Conservation (phyloP, 2,329 filamentous ascomycete species). For the Alternaria sp. region DNA sequence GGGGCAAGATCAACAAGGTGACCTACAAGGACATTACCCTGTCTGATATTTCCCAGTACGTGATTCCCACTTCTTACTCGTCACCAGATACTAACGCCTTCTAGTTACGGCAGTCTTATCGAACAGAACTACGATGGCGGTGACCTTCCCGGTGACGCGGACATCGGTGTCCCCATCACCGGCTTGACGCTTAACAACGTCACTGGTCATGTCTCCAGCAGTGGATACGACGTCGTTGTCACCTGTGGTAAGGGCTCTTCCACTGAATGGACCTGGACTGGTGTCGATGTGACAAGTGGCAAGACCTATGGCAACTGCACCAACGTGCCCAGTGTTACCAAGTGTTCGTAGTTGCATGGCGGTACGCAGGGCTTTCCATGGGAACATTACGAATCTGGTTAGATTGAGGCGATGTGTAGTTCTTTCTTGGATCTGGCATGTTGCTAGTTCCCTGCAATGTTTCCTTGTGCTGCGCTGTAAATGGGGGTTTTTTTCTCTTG, state of each 20-base stretch:
- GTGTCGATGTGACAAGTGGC: conserved; percentile 53
- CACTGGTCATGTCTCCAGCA: conserved; percentile 44
- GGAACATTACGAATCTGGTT: not conserved
- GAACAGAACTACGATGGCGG: conserved; percentile 63
- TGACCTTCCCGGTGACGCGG: conserved; percentile 54
- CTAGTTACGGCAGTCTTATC: conserved; percentile 58
- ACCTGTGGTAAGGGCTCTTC: conserved; percentile 60
- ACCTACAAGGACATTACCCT: conserved; percentile 59
- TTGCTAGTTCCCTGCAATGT: not conserved
- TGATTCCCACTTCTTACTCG: not conserved
- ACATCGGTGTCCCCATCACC: conserved; percentile 58
- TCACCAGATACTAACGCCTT: not conserved
- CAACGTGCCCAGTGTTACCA: conserved; percentile 45
- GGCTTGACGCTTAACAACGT: conserved; percentile 54
- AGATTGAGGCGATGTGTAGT: not conserved
- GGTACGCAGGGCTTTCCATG: not conserved
- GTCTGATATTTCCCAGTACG: conserved; percentile 51
- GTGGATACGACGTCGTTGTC: conserved; percentile 61
- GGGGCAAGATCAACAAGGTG: conserved; percentile 60
- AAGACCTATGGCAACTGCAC: conserved; percentile 46
- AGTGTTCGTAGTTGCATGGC: conserved; percentile 24
- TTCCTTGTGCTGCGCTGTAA: conserved; percentile 4
- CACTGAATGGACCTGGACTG: conserved; percentile 63
- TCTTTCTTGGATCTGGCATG: not conserved
- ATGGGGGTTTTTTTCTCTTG: conserved; percentile 1